Evolutionary conservation across 345 rosid genomes (phyloP).

Genomic region (Euphorbia tirucalli): DNA sequence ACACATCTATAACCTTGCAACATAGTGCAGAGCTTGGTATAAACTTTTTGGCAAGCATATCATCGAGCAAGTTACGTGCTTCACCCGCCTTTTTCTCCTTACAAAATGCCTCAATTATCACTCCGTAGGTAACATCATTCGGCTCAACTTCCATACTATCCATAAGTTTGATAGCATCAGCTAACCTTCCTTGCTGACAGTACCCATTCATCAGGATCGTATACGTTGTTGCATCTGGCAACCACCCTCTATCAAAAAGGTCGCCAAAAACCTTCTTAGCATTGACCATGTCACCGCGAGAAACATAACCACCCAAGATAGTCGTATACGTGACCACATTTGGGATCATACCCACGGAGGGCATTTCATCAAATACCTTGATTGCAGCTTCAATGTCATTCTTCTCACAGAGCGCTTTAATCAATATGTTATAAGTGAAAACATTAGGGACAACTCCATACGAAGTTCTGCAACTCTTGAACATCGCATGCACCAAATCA

Average conservation of each 20-base stretch:
- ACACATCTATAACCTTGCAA: conserved; percentile 70
- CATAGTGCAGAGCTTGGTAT: conserved; percentile 69
- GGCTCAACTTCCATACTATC: conserved; percentile 85
- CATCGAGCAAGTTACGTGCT: conserved; percentile 64
- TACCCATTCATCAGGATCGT: conserved; percentile 79
- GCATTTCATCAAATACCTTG: conserved; percentile 80
- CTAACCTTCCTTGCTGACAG: conserved; percentile 60
- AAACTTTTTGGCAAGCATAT: conserved; percentile 65
- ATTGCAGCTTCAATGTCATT: conserved; percentile 57
- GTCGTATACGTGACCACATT: conserved; percentile 78
- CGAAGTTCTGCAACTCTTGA: conserved; percentile 46
- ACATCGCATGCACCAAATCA: conserved; percentile 52
- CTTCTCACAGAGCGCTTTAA: conserved; percentile 65
- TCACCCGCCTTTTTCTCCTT: conserved; percentile 64
- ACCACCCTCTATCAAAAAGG: conserved; percentile 77
- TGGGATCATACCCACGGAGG: conserved; percentile 73
- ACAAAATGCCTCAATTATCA: conserved; percentile 72
- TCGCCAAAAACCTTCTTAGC: conserved; percentile 61
- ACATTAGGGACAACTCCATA: conserved; percentile 68
- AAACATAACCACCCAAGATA: conserved; percentile 64
- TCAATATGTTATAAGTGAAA: conserved; percentile 66
- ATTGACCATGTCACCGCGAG: conserved; percentile 62
- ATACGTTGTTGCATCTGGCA: conserved; percentile 75
- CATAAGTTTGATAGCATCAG: conserved; percentile 75
- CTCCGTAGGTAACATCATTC: conserved; percentile 87